Evolutionary conservation across 352 stramenopile genomes (phyloP).

Genomic region (Pythium plurisporium): DNA sequence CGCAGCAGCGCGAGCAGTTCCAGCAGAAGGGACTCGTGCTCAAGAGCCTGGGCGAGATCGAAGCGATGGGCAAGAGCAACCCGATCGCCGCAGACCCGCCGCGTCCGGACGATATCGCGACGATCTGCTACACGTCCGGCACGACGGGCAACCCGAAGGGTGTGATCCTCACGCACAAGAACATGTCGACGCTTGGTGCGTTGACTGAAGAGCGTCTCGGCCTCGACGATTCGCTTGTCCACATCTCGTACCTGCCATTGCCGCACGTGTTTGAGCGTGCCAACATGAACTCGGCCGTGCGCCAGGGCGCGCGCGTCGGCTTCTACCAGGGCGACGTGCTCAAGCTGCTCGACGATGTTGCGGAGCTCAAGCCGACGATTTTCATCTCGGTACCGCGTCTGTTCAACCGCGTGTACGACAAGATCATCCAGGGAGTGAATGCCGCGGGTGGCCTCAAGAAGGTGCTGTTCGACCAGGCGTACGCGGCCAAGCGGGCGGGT

Average conservation of each 20-base stretch:
- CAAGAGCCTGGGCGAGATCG: conserved; percentile 40
- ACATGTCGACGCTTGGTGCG: conserved; percentile 33
- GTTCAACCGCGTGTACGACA: conserved; percentile 85
- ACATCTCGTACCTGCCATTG: conserved; percentile 90
- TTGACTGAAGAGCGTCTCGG: conserved; percentile 21
- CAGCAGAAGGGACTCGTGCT: conserved; percentile 32
- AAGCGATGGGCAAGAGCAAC: conserved; percentile 35
- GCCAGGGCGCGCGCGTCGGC: conserved; percentile 62
- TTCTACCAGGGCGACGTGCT: conserved; percentile 81
- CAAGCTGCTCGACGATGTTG: conserved; percentile 91
- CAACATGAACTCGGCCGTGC: conserved; percentile 82
- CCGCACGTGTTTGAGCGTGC: conserved; percentile 94
- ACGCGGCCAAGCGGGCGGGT: conserved; percentile 36
- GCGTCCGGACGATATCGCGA: conserved; percentile 81
- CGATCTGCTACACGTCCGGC: conserved; percentile 86
- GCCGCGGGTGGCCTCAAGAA: conserved; percentile 29
- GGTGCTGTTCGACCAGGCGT: conserved; percentile 32
- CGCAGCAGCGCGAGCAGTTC: conserved; percentile 27
- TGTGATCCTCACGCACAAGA: conserved; percentile 57
- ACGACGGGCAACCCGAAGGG: conserved; percentile 75
- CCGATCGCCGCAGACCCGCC: conserved; percentile 44
- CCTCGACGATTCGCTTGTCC: conserved; percentile 22
- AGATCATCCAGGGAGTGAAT: conserved; percentile 53
- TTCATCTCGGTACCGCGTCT: conserved; percentile 92
- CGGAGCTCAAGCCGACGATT: conserved; percentile 86